A percentile compares a stretch with the other conserved stretches of the same genome.
These are phyloP conservation scores for Acacia confusa DNA, from an alignment of 306 rosid species.

Conservation along the genomic window DNA sequence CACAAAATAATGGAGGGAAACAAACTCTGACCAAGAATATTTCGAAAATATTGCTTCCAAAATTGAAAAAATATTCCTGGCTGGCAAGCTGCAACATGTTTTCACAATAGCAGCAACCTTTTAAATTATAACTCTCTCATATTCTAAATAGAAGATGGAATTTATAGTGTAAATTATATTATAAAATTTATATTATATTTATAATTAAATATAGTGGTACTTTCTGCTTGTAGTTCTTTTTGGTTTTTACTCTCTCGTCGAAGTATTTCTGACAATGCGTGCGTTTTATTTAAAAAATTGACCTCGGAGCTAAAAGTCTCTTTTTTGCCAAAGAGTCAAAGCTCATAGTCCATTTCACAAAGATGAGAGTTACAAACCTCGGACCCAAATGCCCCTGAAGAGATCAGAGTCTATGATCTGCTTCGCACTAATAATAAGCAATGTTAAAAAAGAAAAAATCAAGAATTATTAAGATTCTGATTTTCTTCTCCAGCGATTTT, in stretches of 20 bases:
- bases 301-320: too few species aligned
- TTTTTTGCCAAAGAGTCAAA: too few species aligned
- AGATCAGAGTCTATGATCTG: too few species aligned
- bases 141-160: too few species aligned
- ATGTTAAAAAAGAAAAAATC: background rate
- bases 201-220: too few species aligned
- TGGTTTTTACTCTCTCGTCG: background rate
- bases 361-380: too few species aligned
- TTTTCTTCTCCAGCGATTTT: background rate
- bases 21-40: background rate
- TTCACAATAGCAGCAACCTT: background rate
- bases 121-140: too few species aligned
- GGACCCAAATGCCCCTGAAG: conserved; percentile 86
- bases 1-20: background rate
- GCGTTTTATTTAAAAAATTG: background rate
- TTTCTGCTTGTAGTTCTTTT: too few species aligned
- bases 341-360: too few species aligned
- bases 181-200: too few species aligned
- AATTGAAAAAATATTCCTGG: background rate
- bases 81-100: background rate
- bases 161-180: too few species aligned
- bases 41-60: background rate
- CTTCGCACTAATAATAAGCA: background rate
- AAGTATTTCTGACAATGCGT: background rate
- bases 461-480: background rate